Evolutionary conservation across 202 grass and related monocot species (phyloP).

Genomic region (Schoenoplectus tabernaemontani): DNA sequence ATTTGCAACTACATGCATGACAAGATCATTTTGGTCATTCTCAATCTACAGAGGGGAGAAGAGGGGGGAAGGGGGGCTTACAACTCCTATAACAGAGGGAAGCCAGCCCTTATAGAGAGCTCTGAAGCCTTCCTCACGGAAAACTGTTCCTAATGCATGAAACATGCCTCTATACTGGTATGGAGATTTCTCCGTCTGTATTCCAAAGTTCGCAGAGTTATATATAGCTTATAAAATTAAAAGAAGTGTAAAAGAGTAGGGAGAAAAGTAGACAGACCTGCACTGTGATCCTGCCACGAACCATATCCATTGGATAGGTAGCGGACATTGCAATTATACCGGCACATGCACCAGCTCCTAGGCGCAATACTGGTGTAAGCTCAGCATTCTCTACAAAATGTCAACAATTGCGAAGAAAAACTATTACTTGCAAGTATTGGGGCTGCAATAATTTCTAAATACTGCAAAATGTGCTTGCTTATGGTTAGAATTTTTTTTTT

Average conservation of each 20-base stretch:
- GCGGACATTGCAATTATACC: slow-evolving; percentile 99
- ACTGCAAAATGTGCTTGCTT: not conserved
- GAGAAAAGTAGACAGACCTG: slow-evolving; percentile 46
- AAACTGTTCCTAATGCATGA: slow-evolving; percentile 92
- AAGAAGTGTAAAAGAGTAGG: not conserved
- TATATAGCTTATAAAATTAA: not conserved
- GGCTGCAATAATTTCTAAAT: not conserved
- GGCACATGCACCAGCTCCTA: slow-evolving; percentile 96
- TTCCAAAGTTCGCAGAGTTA: slow-evolving; percentile 12
- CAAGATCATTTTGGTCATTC: not conserved
- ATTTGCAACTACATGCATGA: not conserved
- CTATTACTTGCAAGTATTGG: not conserved
- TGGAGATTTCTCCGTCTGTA: slow-evolving; percentile 82
- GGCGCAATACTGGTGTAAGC: slow-evolving; percentile 67
- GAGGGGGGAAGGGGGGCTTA: slow-evolving; percentile 21
- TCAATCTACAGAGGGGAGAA: too few relatives aligned
- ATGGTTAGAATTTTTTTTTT: not conserved
- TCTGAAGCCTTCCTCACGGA: slow-evolving; percentile 96
- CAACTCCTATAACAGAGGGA: slow-evolving; percentile 98
- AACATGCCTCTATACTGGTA: slow-evolving; percentile 99
- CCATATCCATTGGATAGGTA: slow-evolving; percentile 99
- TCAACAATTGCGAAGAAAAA: slow-evolving; percentile 1
- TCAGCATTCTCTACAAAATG: slow-evolving; percentile 76
- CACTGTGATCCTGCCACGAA: slow-evolving; percentile 93
- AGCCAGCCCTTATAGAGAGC: slow-evolving; percentile 97